Evolutionary conservation across 75 land plant species (phyloP).

Genomic region (Pinus taeda): DNA sequence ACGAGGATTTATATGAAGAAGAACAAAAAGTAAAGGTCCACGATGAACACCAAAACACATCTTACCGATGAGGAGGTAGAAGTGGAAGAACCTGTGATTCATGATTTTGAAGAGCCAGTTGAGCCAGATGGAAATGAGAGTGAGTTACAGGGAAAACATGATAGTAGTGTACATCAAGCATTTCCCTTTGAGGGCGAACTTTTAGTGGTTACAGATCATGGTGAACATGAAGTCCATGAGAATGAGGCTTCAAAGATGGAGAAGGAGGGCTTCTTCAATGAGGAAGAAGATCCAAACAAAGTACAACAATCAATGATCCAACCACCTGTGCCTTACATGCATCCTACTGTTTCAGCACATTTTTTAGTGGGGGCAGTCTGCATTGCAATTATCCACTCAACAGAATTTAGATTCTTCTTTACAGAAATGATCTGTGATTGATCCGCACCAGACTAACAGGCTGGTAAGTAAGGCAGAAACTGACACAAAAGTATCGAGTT

Average conservation of each 20-base stretch:
- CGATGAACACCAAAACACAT: conserved; percentile 30
- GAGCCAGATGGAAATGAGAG: background rate
- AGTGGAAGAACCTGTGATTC: conserved; percentile 20
- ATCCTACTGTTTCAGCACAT: conserved; percentile 31
- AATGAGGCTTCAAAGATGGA: conserved; percentile 2
- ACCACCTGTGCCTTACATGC: conserved; percentile 47
- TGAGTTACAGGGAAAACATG: conserved; percentile 12
- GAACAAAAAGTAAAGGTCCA: conserved; percentile 17
- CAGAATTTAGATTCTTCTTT: conserved; percentile 4
- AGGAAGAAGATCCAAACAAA: background rate
- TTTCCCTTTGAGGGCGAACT: conserved; percentile 10
- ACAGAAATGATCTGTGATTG: background rate
- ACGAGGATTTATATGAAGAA: conserved; percentile 24
- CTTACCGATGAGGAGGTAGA: conserved; percentile 49
- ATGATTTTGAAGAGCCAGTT: conserved; percentile 28
- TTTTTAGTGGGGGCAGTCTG: conserved; percentile 20
- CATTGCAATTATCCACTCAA: background rate
- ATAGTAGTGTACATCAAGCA: conserved; percentile 9
- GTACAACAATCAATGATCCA: background rate
- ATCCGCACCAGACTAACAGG: background rate
- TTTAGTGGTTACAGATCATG: conserved; percentile 7
- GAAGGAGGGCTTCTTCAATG: background rate
- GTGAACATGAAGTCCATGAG: conserved; percentile 9
- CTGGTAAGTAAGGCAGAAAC: background rate
- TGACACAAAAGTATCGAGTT: background rate